Conservation (phyloP, 2,329 filamentous ascomycete genomes). For the Phaeophleospora eucalypticola region DNA sequence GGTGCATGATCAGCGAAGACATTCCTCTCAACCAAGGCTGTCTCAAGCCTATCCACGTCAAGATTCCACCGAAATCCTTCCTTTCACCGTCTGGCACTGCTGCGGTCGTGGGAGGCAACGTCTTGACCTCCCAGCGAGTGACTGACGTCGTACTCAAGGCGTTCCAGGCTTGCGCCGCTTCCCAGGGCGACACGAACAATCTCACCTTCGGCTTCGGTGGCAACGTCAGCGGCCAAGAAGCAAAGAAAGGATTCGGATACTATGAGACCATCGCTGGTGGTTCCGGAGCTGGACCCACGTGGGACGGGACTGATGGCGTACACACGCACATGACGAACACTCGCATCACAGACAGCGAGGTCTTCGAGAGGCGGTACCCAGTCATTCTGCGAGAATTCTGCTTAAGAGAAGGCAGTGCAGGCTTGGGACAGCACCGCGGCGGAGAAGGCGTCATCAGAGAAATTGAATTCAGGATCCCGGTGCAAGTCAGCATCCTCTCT, state of each 20-base stretch:
- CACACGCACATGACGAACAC: constrained; percentile 87
- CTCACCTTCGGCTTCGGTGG: constrained; percentile 80
- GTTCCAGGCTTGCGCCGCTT: constrained; percentile 73
- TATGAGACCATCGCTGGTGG: constrained; percentile 83
- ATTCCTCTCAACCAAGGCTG: constrained; percentile 87
- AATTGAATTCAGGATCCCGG: constrained; percentile 73
- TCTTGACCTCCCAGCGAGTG: constrained; percentile 71
- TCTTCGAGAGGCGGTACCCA: constrained; percentile 73
- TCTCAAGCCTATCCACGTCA: constrained; percentile 68
- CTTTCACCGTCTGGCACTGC: constrained; percentile 71
- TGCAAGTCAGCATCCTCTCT: constrained; percentile 74
- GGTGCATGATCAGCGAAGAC: constrained; percentile 72
- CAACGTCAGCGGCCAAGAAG: constrained; percentile 53
- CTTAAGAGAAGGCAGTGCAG: constrained; percentile 60
- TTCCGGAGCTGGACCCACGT: constrained; percentile 66
- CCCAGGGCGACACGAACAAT: constrained; percentile 79
- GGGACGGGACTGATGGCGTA: constrained; percentile 72
- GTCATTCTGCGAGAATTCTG: constrained; percentile 68
- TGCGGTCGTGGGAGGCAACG: constrained; percentile 79
- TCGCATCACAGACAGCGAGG: constrained; percentile 73
- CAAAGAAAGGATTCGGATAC: constrained; percentile 77
- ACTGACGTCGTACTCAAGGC: constrained; percentile 80
- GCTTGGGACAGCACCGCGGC: constrained; percentile 62
- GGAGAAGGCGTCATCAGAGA: constrained; percentile 74
- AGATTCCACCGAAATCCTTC: constrained; percentile 68